These are phyloP conservation scores for Eucalyptus pauciflora DNA, from an alignment of 345 rosid species.

Conservation along the genomic window DNA sequence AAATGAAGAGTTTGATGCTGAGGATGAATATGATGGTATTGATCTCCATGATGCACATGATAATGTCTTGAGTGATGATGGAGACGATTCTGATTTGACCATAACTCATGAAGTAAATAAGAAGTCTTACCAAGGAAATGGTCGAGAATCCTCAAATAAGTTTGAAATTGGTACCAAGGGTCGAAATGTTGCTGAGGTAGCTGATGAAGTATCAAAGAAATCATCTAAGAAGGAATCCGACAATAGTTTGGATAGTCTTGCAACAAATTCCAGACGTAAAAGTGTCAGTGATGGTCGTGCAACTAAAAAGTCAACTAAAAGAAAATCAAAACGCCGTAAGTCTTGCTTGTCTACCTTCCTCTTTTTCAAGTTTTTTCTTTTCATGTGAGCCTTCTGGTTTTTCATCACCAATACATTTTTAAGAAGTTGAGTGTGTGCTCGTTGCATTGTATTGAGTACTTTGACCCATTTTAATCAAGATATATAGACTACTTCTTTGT, in stretches of 20 bases:
- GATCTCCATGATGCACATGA: neutral
- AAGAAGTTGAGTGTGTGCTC: neutral
- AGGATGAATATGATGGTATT: conserved; percentile 14
- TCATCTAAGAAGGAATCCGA: conserved; percentile 17
- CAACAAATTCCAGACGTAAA: conserved; percentile 2
- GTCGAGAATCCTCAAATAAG: conserved; percentile 11
- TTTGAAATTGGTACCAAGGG: conserved; percentile 12
- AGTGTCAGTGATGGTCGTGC: conserved; percentile 17
- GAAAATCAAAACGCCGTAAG: conserved; percentile 53
- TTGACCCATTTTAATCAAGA: neutral
- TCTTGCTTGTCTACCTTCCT: neutral
- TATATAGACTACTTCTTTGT: neutral
- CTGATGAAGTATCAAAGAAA: conserved; percentile 12
- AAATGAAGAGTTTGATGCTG: conserved; percentile 41
- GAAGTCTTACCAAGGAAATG: conserved; percentile 2
- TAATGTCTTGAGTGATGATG: conserved; percentile 37
- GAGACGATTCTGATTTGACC: conserved; percentile 15
- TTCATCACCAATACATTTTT: neutral
- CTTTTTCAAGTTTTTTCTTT: neutral
- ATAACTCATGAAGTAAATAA: neutral
- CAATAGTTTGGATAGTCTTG: conserved; percentile 1
- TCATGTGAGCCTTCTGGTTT: neutral
- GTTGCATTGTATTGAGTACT: neutral
- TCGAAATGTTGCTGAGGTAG: conserved; percentile 19
- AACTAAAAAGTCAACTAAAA: conserved; percentile 37